phyloP scores from a whole-genome alignment of 768 basidiomycete species.

The Chiua virens region DNA sequence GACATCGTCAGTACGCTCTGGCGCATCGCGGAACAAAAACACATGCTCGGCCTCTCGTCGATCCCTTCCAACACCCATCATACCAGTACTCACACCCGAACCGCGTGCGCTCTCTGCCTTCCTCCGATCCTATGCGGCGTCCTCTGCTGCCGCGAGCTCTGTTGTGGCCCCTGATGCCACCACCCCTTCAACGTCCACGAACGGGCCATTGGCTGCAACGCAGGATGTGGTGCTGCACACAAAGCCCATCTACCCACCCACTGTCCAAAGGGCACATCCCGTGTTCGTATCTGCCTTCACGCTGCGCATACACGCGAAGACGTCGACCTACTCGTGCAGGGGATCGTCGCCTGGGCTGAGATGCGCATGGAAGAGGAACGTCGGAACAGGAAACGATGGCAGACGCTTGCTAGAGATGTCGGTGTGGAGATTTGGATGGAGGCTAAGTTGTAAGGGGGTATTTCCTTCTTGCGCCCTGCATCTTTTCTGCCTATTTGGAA shows the following conservation, averaged over 20 bases:
- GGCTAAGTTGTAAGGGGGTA: slow-evolving; percentile 20
- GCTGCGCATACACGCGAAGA: slow-evolving; percentile 68
- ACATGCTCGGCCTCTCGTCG: background rate
- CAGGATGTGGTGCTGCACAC: slow-evolving; percentile 53
- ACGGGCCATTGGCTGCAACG: background rate
- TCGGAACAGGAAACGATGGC: slow-evolving; percentile 6
- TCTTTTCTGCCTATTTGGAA: too few relatives aligned
- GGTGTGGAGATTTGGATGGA: slow-evolving; percentile 31
- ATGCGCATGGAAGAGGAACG: slow-evolving; percentile 8
- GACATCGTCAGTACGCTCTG: background rate
- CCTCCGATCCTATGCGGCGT: slow-evolving; percentile 37
- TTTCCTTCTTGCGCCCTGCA: too few relatives aligned
- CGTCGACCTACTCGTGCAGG: slow-evolving; percentile 54
- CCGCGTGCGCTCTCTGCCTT: slow-evolving; percentile 75
- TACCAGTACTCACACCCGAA: slow-evolving; percentile 76
- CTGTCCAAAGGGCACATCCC: slow-evolving; percentile 82
- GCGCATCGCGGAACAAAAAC: background rate
- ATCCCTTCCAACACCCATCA: slow-evolving; percentile 63
- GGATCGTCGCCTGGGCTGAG: slow-evolving; percentile 43
- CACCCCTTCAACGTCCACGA: background rate
- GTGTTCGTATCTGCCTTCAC: slow-evolving; percentile 88
- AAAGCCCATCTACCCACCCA: slow-evolving; percentile 82
- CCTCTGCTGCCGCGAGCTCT: background rate
- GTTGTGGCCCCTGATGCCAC: background rate
- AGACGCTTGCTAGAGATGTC: slow-evolving; percentile 6